Evolutionary conservation across 108 stramenopile species (phyloP).

Genomic region (Seminavis robusta): DNA sequence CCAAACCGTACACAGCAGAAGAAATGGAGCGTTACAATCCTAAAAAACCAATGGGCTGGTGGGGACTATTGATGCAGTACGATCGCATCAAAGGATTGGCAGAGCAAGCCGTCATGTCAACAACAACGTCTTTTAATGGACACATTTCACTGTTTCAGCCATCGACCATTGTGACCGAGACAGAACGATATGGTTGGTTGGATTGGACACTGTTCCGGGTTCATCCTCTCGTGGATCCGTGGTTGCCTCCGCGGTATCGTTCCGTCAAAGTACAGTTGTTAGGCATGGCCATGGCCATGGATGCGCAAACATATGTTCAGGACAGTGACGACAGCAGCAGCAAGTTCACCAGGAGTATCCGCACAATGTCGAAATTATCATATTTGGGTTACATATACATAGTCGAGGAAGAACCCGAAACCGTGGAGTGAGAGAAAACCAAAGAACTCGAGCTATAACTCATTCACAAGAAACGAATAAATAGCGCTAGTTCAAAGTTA

Average conservation of each 20-base stretch:
- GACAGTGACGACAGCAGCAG: too few relatives aligned
- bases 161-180: slow-evolving; percentile 12
- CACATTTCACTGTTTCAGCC: slow-evolving; percentile 18
- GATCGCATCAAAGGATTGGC: slow-evolving; percentile 10
- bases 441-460: too few relatives aligned
- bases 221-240: slow-evolving; percentile 6
- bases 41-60: slow-evolving; percentile 12
- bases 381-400: too few relatives aligned
- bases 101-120: slow-evolving; percentile 12
- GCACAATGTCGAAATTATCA: too few relatives aligned
- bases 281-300: slow-evolving; percentile 11
- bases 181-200: slow-evolving; percentile 19
- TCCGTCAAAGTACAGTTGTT: slow-evolving; percentile 12
- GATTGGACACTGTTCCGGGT: slow-evolving; percentile 14
- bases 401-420: too few relatives aligned
- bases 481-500: too few relatives aligned
- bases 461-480: too few relatives aligned
- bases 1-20: slow-evolving; percentile 6
- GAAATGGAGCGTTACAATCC: slow-evolving; percentile 2
- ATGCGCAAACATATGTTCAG: too few relatives aligned
- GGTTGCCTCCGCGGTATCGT: slow-evolving; percentile 11
- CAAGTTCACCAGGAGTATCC: too few relatives aligned
- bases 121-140: not conserved
- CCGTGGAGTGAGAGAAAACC: too few relatives aligned
- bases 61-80: not conserved